These are phyloP conservation scores for Pestalotiopsis sp. DNA, from an alignment of 2,329 filamentous ascomycete genomes.

Conservation along the genomic window DNA sequence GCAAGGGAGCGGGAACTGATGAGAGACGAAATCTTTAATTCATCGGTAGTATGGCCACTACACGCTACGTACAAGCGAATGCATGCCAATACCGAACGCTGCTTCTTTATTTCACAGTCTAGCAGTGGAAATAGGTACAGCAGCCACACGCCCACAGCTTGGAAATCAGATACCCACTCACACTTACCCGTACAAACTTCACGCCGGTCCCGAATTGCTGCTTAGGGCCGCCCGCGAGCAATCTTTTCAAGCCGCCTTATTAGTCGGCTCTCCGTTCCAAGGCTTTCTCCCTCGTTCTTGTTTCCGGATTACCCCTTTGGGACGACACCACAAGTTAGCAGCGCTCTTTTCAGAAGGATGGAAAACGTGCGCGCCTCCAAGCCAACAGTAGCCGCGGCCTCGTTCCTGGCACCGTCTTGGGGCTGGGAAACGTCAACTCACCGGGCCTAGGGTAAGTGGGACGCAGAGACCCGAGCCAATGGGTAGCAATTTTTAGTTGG, in stretches of 20 bases:
- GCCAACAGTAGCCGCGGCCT: background rate
- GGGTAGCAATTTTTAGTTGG: background rate
- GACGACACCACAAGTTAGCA: background rate
- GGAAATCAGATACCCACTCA: too few relatives aligned
- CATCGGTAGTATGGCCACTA: background rate
- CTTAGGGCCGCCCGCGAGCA: background rate
- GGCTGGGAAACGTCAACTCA: background rate
- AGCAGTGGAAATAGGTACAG: too few relatives aligned
- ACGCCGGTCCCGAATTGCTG: background rate
- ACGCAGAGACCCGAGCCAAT: background rate
- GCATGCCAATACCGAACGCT: background rate
- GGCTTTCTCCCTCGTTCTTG: background rate
- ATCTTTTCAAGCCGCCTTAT: background rate
- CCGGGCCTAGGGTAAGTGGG: background rate
- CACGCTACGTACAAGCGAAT: background rate
- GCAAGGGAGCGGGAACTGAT: background rate
- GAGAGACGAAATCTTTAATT: background rate
- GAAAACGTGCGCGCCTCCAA: too few relatives aligned
- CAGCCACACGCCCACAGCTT: too few relatives aligned
- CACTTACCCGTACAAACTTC: background rate
- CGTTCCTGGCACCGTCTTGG: background rate
- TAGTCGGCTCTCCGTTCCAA: too few relatives aligned
- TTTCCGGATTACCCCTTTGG: background rate
- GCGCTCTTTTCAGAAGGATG: background rate
- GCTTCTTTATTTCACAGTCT: background rate